Base-by-base conservation (phyloP, 2,329 filamentous ascomycete genomes). In the Colletotrichum chrysophilum region DNA sequence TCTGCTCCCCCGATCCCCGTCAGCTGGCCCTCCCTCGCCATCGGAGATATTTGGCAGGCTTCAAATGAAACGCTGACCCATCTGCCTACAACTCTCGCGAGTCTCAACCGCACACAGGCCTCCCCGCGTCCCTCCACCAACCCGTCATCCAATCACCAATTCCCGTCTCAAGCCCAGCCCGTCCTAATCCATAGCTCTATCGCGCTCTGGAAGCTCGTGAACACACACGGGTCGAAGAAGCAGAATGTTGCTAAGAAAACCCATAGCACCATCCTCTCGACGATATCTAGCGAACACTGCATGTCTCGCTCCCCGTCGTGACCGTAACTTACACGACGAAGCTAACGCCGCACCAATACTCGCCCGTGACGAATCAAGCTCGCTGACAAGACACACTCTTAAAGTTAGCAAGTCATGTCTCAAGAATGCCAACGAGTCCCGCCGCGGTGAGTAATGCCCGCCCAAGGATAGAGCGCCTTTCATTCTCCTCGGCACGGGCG, bases 1-100 rank as follows among this genome's bases (percentile, higher is more conserved):
- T 75, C 34, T 68, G 28, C 64, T 38, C 64, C 56, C 30, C 55
- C 13, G 56, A 68, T 73, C 70, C 73, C 62, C 62, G 62, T 73
- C 73, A 73, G 62, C 43, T 73, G 73, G 64, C 73, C 64, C 56
- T 73, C 26, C 62, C 38, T 48, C 55, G n/a, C 56, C 24, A 66
- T 58, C 58, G 67, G 71, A 60, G 58, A 62, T 58, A 70, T 62
- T 68, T 24, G 36, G 56, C 73, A 75, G 43, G 56, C 56, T 73
- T 73, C 34, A 56, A 73, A 67, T 75, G 73, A 75, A 73, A 73
- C 73, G 70, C 56, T 65, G 43, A 16, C 64, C 73, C 73, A 32
- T 73, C 34, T 34, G 38, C 48, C 43, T 66, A 70, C 28, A 56
- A 43, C 64, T 72, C 58, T 64, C 28, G 32, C 43, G n/a, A 74